Percentiles rank a stretch among this genome's conserved stretches.
phyloP scores from a whole-genome alignment of 495 filamentous ascomycete species.

The Aspergillus ostianus region DNA sequence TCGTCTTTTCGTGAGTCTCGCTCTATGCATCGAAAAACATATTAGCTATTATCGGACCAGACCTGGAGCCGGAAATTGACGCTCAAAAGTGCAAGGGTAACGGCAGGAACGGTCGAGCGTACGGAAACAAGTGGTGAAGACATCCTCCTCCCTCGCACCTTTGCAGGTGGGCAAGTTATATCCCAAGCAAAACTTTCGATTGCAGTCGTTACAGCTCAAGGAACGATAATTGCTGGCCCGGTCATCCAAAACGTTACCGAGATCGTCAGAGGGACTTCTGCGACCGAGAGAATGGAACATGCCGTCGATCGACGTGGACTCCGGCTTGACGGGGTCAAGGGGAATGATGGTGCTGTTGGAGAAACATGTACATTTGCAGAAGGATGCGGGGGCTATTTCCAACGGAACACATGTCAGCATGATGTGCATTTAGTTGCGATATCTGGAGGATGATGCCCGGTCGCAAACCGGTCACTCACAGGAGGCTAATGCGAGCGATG shows the following conservation, averaged over 20 bases:
- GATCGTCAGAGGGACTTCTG: constrained; percentile 15
- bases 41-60: background rate
- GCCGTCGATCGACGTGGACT: constrained; percentile 24
- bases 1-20: constrained; percentile 86
- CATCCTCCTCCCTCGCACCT: constrained; percentile 78
- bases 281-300: constrained; percentile 27
- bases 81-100: constrained; percentile 27
- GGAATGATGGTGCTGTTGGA: constrained; percentile 86
- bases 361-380: constrained; percentile 98
- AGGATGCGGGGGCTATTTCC: constrained; percentile 63
- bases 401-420: background rate
- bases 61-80: background rate
- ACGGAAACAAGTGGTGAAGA: constrained; percentile 90
- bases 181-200: constrained; percentile 81
- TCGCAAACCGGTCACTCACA: constrained; percentile 22
- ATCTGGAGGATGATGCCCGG: background rate
- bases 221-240: constrained; percentile 36
- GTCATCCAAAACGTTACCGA: constrained; percentile 13
- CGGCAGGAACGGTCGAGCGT: constrained; percentile 23
- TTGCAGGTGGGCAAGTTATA: constrained; percentile 87
- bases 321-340: constrained; percentile 32
- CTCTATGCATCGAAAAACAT: constrained; percentile 45
- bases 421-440: background rate
- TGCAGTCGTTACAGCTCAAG: constrained; percentile 78
- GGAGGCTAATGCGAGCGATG: constrained; percentile 30